phyloP scores from a whole-genome alignment of 495 filamentous ascomycete genomes.

The Immersiella caudata region DNA sequence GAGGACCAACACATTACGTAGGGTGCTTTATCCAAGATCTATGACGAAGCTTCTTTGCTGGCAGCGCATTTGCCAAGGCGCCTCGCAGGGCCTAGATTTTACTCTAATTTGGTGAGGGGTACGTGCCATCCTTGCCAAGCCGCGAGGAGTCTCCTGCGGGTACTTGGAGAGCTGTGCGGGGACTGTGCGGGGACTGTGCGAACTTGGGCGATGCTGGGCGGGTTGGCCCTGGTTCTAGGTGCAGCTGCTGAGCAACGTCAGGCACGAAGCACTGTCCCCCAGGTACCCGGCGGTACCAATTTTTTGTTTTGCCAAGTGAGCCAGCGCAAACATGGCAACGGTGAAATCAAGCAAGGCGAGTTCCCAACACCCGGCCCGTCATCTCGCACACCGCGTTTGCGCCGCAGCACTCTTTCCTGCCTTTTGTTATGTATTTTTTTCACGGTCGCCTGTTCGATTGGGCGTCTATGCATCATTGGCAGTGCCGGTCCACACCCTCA shows the following conservation, averaged over 20 bases:
- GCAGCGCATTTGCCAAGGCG: conserved; percentile 6
- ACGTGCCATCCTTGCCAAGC: conserved; percentile 1
- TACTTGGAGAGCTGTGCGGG: not conserved
- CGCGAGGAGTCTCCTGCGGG: not conserved
- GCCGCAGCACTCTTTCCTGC: not conserved
- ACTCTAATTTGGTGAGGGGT: not conserved
- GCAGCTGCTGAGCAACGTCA: not conserved
- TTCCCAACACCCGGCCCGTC: conserved; percentile 1
- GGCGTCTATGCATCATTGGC: not conserved
- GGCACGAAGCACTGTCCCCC: conserved; percentile 4
- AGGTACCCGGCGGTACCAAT: not conserved
- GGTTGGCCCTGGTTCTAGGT: not conserved
- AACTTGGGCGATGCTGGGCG: not conserved
- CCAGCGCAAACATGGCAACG: not conserved
- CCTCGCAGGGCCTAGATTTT: not conserved
- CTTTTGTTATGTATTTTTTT: conserved; percentile 4
- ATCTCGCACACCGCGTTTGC: not conserved
- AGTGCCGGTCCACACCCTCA: not conserved
- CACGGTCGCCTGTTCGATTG: not conserved
- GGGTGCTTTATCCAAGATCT: not conserved
- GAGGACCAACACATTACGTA: not conserved
- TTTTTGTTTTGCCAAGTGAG: not conserved
- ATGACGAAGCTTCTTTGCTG: not conserved
- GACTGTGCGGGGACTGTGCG: not conserved
- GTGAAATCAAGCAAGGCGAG: conserved; percentile 8